Evolutionary conservation across 805 yeast genomes (phyloP), one percentile per base, ranked within the genome.

Genomic region (Candida xiaguanensis): DNA sequence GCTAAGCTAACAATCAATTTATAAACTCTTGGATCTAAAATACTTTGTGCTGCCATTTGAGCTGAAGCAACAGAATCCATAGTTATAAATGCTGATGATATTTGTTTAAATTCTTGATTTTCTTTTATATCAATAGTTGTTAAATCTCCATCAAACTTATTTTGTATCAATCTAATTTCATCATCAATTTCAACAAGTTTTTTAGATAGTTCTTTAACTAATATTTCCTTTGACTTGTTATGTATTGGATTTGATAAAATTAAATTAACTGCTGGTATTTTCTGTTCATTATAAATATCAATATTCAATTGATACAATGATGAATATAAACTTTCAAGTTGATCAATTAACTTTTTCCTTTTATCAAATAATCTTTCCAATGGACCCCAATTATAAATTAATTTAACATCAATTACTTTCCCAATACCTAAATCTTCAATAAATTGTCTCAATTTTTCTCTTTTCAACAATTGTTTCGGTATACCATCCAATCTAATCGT

Each of bases 401-500:
- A 55, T 36, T 67, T 70, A 24, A 78, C 72, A 15, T 69, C 71
- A 17, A 61, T 65, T n/a, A 78, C 82, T 37, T 63, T 65, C 2
- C 83, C 83, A 11, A 77, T 72, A 0, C 77, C 77, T 47, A 78
- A 57, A 34, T 68, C 72, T 49, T 78, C 81, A 29, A 78, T 68
- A 49, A 77, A 79, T 13, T 52, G 44, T 40, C 71, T 72, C 36
- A 78, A 58, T 3, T 65, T 63, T 34, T 67, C 61, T 19, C 48
- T 53, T 24, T 43, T 45, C 31, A 65, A 42, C 48, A 78, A 56
- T 27, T 61, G 54, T 30, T 55, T 57, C 1, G 84, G 84, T 14
- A 78, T 77, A 27, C 78, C 78, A 34, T 75, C 75, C 13, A 78
- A 57, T 35, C 70, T 58, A 32, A 78, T 75, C 5, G 84, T 78